phyloP scores from a whole-genome alignment of 2,329 filamentous ascomycete genomes.

The Clarireedia monteithiana region DNA sequence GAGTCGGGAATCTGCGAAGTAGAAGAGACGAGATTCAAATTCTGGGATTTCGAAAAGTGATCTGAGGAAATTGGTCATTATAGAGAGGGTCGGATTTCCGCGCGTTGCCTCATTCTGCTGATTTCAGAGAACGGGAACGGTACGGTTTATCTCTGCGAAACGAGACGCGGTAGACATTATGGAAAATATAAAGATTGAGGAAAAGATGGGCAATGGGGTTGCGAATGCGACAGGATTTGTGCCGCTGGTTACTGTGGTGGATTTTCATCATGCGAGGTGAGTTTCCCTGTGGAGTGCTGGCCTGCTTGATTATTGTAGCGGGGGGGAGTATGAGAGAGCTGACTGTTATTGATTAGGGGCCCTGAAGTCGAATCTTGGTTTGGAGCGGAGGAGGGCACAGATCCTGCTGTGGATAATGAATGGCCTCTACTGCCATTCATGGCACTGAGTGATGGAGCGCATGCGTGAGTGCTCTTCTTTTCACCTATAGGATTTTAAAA shows the following conservation, averaged over 20 bases:
- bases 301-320: no score
- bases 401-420: constrained; percentile 77
- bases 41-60: no score
- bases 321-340: background rate
- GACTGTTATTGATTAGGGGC: constrained; percentile 39
- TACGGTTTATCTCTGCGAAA: background rate
- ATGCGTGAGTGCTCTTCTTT: constrained; percentile 55
- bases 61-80: no score
- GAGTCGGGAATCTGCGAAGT: no score
- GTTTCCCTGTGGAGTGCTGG: background rate
- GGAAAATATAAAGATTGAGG: constrained; percentile 2
- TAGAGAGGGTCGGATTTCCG: no score
- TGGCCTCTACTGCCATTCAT: constrained; percentile 94
- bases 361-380: constrained; percentile 95
- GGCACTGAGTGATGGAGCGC: constrained; percentile 91
- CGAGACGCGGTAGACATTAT: background rate
- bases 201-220: constrained; percentile 16
- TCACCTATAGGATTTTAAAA: background rate
- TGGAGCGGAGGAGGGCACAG: constrained; percentile 62
- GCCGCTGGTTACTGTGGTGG: constrained; percentile 71
- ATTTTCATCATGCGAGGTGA: constrained; percentile 70
- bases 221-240: constrained; percentile 36
- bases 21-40: no score
- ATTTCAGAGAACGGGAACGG: background rate
- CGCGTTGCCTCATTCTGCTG: background rate